These are phyloP conservation scores for Solanum lignicaule DNA, from an alignment of 257 asterid species.

Conservation along the genomic window DNA sequence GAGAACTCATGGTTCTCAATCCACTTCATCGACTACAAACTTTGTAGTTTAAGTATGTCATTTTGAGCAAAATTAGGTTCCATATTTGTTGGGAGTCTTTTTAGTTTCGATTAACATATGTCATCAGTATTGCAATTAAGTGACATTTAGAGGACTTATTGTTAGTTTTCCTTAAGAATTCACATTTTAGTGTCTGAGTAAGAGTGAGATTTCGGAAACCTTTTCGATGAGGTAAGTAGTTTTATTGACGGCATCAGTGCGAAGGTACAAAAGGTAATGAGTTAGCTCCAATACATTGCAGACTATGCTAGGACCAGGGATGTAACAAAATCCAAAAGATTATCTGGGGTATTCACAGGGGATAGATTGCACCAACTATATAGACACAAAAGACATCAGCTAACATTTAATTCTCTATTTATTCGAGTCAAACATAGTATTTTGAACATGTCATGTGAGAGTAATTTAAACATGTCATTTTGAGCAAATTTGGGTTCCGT, in stretches of 20 bases:
- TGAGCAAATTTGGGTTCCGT: neutral
- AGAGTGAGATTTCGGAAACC: neutral
- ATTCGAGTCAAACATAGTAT: too few species aligned
- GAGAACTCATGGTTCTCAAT: too few species aligned
- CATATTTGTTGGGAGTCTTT: neutral
- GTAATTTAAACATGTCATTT: neutral
- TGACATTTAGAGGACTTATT: neutral
- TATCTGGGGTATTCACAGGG: neutral
- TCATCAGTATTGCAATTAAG: neutral
- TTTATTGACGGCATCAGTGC: neutral
- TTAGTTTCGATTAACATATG: neutral
- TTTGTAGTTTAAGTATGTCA: neutral
- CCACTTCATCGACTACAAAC: too few species aligned
- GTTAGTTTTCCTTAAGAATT: neutral
- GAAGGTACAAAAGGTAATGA: neutral
- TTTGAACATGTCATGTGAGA: too few species aligned
- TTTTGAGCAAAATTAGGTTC: neutral
- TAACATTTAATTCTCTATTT: neutral
- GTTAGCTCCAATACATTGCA: neutral
- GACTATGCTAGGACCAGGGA: neutral
- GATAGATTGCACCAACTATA: neutral
- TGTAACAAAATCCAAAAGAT: neutral
- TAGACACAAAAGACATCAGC: neutral
- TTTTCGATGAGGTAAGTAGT: neutral
- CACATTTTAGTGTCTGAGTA: neutral